A percentile compares a stretch with the other conserved stretches of the same genome.
Evolutionary conservation across 805 yeast species (phyloP).

Genomic region (Candida krabiensis): DNA sequence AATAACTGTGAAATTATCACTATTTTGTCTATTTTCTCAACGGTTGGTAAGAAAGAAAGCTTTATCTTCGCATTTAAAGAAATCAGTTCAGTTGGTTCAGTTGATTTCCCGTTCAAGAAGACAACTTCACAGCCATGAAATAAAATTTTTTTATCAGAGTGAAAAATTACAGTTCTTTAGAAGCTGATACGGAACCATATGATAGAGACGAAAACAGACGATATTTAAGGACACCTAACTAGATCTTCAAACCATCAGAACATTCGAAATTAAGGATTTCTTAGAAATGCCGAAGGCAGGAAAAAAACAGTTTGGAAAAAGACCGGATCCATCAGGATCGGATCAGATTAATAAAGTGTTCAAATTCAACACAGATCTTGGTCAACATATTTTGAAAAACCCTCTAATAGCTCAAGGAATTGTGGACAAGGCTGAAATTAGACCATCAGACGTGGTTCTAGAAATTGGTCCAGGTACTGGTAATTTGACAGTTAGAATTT

Average conservation of each 20-base stretch:
- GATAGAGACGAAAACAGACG: too few relatives aligned
- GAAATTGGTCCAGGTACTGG: conserved; percentile 99
- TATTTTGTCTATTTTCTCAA: too few relatives aligned
- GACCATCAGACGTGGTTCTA: conserved; percentile 87
- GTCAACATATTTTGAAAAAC: conserved; percentile 95
- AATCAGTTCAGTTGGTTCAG: too few relatives aligned
- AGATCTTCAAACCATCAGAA: too few relatives aligned
- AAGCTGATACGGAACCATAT: too few relatives aligned
- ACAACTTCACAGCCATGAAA: conserved; percentile 15
- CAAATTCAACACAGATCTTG: conserved; percentile 94
- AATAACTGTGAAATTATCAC: too few relatives aligned
- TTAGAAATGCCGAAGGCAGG: conserved; percentile 64
- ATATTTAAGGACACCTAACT: too few relatives aligned
- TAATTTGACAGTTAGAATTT: conserved; percentile 87
- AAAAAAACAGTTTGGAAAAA: conserved; percentile 58
- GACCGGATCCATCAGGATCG: conserved; percentile 58
- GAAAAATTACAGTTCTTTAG: too few relatives aligned
- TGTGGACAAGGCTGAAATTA: conserved; percentile 92
- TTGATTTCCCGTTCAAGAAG: too few relatives aligned
- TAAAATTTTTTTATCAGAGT: not conserved
- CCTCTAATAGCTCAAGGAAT: conserved; percentile 98
- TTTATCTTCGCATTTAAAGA: too few relatives aligned
- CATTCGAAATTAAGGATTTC: not conserved
- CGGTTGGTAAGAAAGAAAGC: too few relatives aligned
- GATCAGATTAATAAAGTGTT: conserved; percentile 80